Base-by-base conservation (phyloP, 2,329 filamentous ascomycete genomes). In the Diaporthe destruens region DNA sequence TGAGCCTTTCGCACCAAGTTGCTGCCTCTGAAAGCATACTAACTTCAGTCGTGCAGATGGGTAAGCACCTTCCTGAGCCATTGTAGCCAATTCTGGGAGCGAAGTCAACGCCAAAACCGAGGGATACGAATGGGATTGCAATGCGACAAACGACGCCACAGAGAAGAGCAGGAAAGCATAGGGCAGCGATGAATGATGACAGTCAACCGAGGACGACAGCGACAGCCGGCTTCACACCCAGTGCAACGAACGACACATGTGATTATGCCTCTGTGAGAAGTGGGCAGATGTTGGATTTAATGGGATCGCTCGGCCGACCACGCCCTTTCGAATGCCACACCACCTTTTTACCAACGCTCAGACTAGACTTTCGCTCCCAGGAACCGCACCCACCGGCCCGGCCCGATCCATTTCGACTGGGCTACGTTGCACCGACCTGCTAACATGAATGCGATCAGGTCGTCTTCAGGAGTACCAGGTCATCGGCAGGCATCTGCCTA, bases 381-480 rank as follows among this genome's bases (percentile, higher is more conserved):
- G 39, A 51, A 42, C 23, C n/a, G 54, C 23, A 20, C n/a, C 23
- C 5, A 0, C n/a, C n/a, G 39, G 44, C 32, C 55, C 42, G 29
- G 42, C 2, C 56, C 55, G 34, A 61, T 3, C 36, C 36, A n/a
- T 39, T 3, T 63, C 55, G 34, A 55, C 2, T 42, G 29, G 32
- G 53, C n/a, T 51, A 11, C 29, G 53, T 16, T 44, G 16, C 44
- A 25, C 2, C 36, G 68, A 66, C 53, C 36, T 29, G 71, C 72
- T 72, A 72, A 72, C 70, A 66, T 72, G 20, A 32, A 44, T 29
- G 44, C 57, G 51, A 54, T 71, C 86, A 99, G 96, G 95, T 94
- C 96, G 96, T 92, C 95, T 99, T 89, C 94, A 95, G 87, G 96
- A 99, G 92, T 99, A 98, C 92, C 96, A 98, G 92, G 96, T 99